Percentiles rank a stretch among this genome's conserved stretches.
Conservation (phyloP, 352 stramenopile genomes). For the Phytophthora sp. region DNA sequence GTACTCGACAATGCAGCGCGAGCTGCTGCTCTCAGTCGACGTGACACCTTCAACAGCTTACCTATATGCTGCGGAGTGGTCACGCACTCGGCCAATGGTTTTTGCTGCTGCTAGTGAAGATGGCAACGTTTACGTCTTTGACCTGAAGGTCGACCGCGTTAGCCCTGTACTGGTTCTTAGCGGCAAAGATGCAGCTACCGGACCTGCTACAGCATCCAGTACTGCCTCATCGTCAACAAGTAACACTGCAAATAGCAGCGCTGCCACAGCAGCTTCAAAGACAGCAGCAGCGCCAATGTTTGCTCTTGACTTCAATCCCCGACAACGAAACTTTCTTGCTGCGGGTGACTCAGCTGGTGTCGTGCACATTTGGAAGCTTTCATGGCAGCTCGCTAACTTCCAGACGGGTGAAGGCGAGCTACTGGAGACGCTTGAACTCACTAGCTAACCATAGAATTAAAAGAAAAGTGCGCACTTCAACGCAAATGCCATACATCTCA, state of each 20-base stretch:
- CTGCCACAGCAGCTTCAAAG: slow-evolving; percentile 11
- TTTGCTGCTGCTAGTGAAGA: slow-evolving; percentile 78
- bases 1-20: slow-evolving; percentile 69
- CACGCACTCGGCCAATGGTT: slow-evolving; percentile 72
- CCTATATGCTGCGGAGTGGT: slow-evolving; percentile 80
- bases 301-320: slow-evolving; percentile 78
- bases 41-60: slow-evolving; percentile 71
- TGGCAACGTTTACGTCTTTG: slow-evolving; percentile 77
- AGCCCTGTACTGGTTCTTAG: slow-evolving; percentile 50
- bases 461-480: slow-evolving; percentile 18
- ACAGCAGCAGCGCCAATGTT: slow-evolving; percentile 48
- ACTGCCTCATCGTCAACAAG: slow-evolving; percentile 1
- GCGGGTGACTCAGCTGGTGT: slow-evolving; percentile 64
- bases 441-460: slow-evolving; percentile 12
- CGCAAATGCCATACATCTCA: not conserved
- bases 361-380: slow-evolving; percentile 86
- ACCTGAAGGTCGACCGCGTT: slow-evolving; percentile 65
- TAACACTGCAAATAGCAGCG: not conserved
- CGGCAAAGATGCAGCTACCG: slow-evolving; percentile 36
- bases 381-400: slow-evolving; percentile 82
- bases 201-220: slow-evolving; percentile 9
- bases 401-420: slow-evolving; percentile 69
- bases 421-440: slow-evolving; percentile 49
- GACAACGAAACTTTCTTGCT: slow-evolving; percentile 86
- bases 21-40: slow-evolving; percentile 69